These are phyloP conservation scores for Pythium brassicae DNA, from an alignment of 352 stramenopile species.

Conservation along the genomic window DNA sequence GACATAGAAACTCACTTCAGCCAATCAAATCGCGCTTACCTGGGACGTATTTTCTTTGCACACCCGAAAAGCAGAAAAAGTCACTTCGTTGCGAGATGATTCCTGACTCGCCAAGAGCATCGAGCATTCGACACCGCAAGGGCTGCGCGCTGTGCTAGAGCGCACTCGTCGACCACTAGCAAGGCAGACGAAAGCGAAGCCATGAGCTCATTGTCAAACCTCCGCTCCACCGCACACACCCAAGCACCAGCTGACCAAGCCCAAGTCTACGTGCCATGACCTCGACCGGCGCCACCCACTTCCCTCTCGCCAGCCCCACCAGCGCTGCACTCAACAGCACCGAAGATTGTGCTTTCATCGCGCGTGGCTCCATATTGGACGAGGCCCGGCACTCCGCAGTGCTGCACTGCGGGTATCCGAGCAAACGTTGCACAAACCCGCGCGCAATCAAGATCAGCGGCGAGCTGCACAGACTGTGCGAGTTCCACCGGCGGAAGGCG, in stretches of 20 bases:
- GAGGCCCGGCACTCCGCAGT: neutral
- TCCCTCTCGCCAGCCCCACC: too few relatives aligned
- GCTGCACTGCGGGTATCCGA: constrained; percentile 33
- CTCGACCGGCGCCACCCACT: too few relatives aligned
- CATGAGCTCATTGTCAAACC: neutral
- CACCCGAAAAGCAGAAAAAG: neutral
- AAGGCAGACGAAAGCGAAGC: too few relatives aligned
- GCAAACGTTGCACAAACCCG: constrained; percentile 32
- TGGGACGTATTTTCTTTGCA: neutral
- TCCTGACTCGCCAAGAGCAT: too few relatives aligned
- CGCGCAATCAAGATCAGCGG: constrained; percentile 53
- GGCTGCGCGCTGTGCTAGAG: too few relatives aligned
- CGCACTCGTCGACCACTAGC: too few relatives aligned
- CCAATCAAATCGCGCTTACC: neutral
- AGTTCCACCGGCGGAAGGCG: constrained; percentile 57
- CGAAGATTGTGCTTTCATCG: neutral
- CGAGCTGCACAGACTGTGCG: constrained; percentile 61
- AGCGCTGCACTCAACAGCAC: too few relatives aligned
- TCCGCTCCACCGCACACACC: neutral
- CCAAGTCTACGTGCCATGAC: too few relatives aligned
- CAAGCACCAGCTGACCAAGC: too few relatives aligned
- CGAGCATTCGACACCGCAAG: too few relatives aligned
- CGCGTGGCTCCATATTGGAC: neutral
- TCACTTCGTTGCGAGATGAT: too few relatives aligned
- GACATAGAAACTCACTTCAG: too few relatives aligned